Evolutionary conservation across 176 grass and related monocot genomes (phyloP).

Genomic region (Secale cereale): DNA sequence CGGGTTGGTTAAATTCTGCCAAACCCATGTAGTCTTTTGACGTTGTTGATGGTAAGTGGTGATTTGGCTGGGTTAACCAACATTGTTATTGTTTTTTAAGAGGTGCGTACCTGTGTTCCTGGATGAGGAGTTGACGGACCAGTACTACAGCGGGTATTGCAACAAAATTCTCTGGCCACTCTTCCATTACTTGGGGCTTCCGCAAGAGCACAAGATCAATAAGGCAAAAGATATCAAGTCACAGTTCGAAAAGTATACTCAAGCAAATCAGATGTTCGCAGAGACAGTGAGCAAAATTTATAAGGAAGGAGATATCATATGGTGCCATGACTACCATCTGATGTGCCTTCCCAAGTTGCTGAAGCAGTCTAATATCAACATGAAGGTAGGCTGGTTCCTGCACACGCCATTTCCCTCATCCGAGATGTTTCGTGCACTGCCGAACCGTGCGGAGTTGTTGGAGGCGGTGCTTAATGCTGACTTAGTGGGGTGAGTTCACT

Average conservation of each 20-base stretch:
- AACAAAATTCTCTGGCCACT: constrained; percentile 97
- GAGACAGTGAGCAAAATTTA: constrained; percentile 70
- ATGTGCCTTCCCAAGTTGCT: constrained; percentile 87
- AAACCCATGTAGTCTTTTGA: neutral
- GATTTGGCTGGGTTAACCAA: neutral
- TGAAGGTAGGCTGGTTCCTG: constrained; percentile 99
- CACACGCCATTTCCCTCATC: constrained; percentile 94
- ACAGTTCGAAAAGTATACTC: constrained; percentile 67
- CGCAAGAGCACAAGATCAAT: constrained; percentile 73
- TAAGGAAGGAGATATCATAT: constrained; percentile 83
- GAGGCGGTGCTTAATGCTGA: constrained; percentile 80
- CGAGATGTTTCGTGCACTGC: constrained; percentile 79
- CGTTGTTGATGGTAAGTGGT: neutral
- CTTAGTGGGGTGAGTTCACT: constrained; percentile 80
- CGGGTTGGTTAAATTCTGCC: neutral
- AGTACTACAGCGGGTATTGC: constrained; percentile 96
- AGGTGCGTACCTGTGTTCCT: constrained; percentile 88
- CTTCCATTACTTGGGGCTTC: constrained; percentile 88
- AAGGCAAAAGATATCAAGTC: constrained; percentile 51
- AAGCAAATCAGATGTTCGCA: constrained; percentile 91
- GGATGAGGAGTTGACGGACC: constrained; percentile 78
- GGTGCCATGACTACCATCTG: constrained; percentile 97
- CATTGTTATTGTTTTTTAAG: constrained; percentile 7
- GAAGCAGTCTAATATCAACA: constrained; percentile 67
- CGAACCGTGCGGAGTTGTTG: constrained; percentile 65